Percentiles rank a stretch among this genome's conserved stretches.
phyloP scores from a whole-genome alignment of 2,329 filamentous ascomycete genomes.

The Leptosphaerulina australis region DNA sequence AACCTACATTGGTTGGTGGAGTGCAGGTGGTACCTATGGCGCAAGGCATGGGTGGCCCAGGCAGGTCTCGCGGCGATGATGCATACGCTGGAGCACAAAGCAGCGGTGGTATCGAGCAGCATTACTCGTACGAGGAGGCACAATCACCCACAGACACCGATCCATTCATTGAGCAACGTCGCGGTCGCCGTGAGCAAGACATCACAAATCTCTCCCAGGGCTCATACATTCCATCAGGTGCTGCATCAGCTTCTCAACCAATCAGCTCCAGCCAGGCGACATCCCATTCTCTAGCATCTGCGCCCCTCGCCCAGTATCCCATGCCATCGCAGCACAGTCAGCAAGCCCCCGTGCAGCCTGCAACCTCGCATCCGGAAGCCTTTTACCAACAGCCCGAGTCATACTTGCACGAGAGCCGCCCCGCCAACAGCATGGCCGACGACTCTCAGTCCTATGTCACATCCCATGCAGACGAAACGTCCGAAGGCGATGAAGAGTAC shows the following conservation, averaged over 20 bases:
- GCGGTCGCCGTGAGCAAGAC: constrained; percentile 40
- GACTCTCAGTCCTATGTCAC: constrained; percentile 47
- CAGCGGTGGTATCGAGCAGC: constrained; percentile 48
- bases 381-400: constrained; percentile 49
- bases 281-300: constrained; percentile 33
- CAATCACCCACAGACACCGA: constrained; percentile 65
- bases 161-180: constrained; percentile 62
- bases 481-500: constrained; percentile 48
- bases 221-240: constrained; percentile 44
- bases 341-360: constrained; percentile 28
- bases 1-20: constrained; percentile 87
- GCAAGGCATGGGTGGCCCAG: constrained; percentile 60
- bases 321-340: constrained; percentile 29
- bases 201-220: constrained; percentile 41
- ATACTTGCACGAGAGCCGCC: constrained; percentile 42
- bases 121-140: constrained; percentile 59
- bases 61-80: constrained; percentile 44
- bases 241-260: constrained; percentile 30
- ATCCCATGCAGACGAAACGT: constrained; percentile 41
- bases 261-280: constrained; percentile 23
- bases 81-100: constrained; percentile 38
- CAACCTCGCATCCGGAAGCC: constrained; percentile 43
- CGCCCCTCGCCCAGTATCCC: constrained; percentile 30
- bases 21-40: constrained; percentile 96
- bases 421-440: constrained; percentile 33